Base-by-base conservation (phyloP, 352 stramenopile genomes). In the Phytopythium ostracodes region DNA sequence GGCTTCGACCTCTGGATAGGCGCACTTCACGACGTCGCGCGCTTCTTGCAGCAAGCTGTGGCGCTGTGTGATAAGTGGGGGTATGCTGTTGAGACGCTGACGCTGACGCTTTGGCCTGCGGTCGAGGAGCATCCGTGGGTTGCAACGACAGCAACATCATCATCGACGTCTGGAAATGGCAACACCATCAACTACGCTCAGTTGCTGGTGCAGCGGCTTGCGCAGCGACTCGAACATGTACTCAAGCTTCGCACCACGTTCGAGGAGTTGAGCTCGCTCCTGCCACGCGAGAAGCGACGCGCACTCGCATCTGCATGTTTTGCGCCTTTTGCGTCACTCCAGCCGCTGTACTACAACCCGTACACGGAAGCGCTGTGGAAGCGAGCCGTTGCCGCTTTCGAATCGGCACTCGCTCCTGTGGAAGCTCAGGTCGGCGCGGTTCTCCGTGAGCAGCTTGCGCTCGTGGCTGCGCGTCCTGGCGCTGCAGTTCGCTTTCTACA, bases 291-390 rank as follows among this genome's bases (percentile, higher is more conserved):
- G 10, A 67, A 73, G 50, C 73, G 79, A 18, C 64, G 68, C 6
- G 70, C 77, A 46, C 76, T 87, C 29, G 66, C 73, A 2, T 58
- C 63, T 3, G 65, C 72, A n/a, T 87, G 82, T 62, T 97, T 96
- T 56, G 59, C 71, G 33, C 82, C 81, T 0, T 93, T 97, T 54
- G 66, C 77, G 2, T 67, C 56, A 12, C 70, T 94, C 18, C 72
- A 87, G 52, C 79, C 84, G 38, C 70, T 96, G 2, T 89, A 95
- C 57, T 97, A 96, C 75, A 98, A 96, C 62, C 77, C 84, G 29
- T 98, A 98, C 81, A 97, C 94, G 5, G 84, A 96, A 27, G 64
- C 67, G 22, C 67, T 81, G 18, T 98, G 92, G 92, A 66, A 87
- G 27, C 52, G 60, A 0, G 87, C 88, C 0, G 70, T 97, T 2